These are phyloP conservation scores for Stephanodiscus triporus DNA, from an alignment of 108 stramenopile species.

Conservation along the genomic window DNA sequence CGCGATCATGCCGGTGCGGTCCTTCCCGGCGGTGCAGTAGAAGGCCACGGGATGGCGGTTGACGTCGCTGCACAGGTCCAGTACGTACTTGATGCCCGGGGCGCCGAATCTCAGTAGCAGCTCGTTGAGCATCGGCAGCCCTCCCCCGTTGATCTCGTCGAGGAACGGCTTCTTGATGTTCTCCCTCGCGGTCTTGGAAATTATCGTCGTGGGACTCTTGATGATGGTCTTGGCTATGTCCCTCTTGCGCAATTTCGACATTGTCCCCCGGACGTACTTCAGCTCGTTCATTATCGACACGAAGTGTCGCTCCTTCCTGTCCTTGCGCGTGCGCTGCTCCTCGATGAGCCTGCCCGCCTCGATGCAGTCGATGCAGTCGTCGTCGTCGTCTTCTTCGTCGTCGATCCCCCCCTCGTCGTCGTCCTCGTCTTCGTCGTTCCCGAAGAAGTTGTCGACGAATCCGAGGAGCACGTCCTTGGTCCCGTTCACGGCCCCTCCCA, in stretches of 20 bases:
- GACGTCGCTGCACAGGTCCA: conserved; percentile 76
- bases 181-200: conserved; percentile 74
- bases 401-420: conserved; percentile 34
- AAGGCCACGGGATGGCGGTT: conserved; percentile 88
- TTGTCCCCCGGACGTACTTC: conserved; percentile 88
- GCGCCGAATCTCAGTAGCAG: conserved; percentile 81
- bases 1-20: conserved; percentile 88
- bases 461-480: conserved; percentile 47
- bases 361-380: conserved; percentile 62
- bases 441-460: conserved; percentile 51
- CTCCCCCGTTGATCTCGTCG: conserved; percentile 90
- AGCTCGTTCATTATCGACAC: conserved; percentile 92
- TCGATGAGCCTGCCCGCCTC: conserved; percentile 39
- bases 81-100: conserved; percentile 83
- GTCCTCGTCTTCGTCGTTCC: conserved; percentile 21
- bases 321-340: conserved; percentile 29
- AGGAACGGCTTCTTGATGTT: conserved; percentile 85
- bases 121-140: conserved; percentile 89
- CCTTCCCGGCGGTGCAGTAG: conserved; percentile 95
- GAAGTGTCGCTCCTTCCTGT: conserved; percentile 90
- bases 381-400: conserved; percentile 68
- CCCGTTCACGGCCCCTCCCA: conserved; percentile 30
- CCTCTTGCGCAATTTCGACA: conserved; percentile 81
- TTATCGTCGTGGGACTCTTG: conserved; percentile 72
- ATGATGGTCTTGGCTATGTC: conserved; percentile 73